phyloP scores from a whole-genome alignment of 768 basidiomycete species.

The Rhodotorula graminis region DNA sequence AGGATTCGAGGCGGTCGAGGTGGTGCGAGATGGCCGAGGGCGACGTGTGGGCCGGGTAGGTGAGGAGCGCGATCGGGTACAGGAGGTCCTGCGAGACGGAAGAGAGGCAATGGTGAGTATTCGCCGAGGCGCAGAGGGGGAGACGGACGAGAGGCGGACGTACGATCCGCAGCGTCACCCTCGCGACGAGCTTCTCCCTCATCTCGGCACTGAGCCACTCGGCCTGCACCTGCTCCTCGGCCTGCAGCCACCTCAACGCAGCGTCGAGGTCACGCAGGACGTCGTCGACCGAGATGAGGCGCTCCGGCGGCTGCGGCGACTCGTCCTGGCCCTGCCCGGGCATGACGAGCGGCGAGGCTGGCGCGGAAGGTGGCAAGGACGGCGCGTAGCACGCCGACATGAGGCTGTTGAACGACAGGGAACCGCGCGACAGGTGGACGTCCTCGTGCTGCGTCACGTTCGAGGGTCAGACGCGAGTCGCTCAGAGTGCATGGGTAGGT shows the following conservation, averaged over 20 bases:
- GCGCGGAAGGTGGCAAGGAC: neutral
- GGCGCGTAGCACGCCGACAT: constrained; percentile 16
- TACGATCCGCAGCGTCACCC: constrained; percentile 22
- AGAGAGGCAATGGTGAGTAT: too few relatives aligned
- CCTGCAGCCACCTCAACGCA: constrained; percentile 1
- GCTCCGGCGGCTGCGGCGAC: neutral
- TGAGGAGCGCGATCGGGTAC: constrained; percentile 21
- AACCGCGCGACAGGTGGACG: constrained; percentile 27
- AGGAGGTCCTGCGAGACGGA: constrained; percentile 18
- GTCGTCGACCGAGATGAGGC: constrained; percentile 23
- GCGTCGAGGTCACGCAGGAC: constrained; percentile 18
- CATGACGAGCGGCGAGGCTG: neutral
- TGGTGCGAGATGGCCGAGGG: constrained; percentile 11
- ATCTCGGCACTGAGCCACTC: neutral
- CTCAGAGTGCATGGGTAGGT: neutral
- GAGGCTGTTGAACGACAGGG: constrained; percentile 23
- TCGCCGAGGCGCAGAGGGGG: too few relatives aligned
- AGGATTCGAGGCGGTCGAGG: constrained; percentile 8
- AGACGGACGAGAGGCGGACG: neutral
- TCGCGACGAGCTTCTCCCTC: neutral
- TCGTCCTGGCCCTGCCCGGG: neutral
- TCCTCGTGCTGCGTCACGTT: constrained; percentile 31
- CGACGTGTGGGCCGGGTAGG: constrained; percentile 14
- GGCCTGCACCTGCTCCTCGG: neutral
- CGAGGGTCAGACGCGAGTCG: neutral